A percentile compares a stretch with the other conserved stretches of the same genome.
These are phyloP conservation scores for Neonectria coccinea DNA, from an alignment of 2,329 filamentous ascomycete genomes.

Conservation along the genomic window DNA sequence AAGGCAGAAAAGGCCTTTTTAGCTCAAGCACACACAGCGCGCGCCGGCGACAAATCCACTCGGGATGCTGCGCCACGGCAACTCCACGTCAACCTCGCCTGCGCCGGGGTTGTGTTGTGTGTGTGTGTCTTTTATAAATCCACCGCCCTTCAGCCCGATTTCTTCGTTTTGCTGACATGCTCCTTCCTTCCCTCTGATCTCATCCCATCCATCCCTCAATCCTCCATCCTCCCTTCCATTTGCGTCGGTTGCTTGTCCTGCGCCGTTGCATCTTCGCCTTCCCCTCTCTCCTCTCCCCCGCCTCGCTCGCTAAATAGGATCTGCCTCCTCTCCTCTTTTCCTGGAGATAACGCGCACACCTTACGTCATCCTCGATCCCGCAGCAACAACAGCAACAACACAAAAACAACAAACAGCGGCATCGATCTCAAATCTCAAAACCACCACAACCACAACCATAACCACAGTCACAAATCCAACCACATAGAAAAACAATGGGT, in stretches of 20 bases:
- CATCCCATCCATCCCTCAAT: slow-evolving; percentile 12
- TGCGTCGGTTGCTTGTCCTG: slow-evolving; percentile 7
- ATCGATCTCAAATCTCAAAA: slow-evolving; percentile 12
- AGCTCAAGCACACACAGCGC: slow-evolving; percentile 20
- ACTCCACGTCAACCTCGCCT: slow-evolving; percentile 32
- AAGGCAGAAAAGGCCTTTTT: slow-evolving; percentile 23
- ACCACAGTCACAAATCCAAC: slow-evolving; percentile 18
- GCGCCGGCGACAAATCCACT: slow-evolving; percentile 17
- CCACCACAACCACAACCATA: no score
- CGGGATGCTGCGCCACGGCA: slow-evolving; percentile 30
- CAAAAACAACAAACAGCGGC: slow-evolving; percentile 2
- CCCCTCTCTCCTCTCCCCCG: slow-evolving; percentile 4
- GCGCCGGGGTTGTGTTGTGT: background rate
- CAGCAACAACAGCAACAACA: slow-evolving; percentile 20
- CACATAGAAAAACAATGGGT: slow-evolving; percentile 61
- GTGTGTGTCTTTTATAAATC: slow-evolving; percentile 25
- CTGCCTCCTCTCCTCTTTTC: slow-evolving; percentile 6
- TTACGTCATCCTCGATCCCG: slow-evolving; percentile 40
- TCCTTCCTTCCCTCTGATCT: slow-evolving; percentile 12
- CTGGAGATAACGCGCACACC: slow-evolving; percentile 10
- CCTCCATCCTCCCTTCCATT: slow-evolving; percentile 4
- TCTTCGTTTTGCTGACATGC: slow-evolving; percentile 22
- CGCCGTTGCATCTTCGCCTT: slow-evolving; percentile 10
- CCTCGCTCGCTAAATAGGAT: slow-evolving; percentile 25
- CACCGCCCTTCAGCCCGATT: slow-evolving; percentile 21